phyloP scores from a whole-genome alignment of 2,329 filamentous ascomycete genomes.

The Claviceps sorghi region DNA sequence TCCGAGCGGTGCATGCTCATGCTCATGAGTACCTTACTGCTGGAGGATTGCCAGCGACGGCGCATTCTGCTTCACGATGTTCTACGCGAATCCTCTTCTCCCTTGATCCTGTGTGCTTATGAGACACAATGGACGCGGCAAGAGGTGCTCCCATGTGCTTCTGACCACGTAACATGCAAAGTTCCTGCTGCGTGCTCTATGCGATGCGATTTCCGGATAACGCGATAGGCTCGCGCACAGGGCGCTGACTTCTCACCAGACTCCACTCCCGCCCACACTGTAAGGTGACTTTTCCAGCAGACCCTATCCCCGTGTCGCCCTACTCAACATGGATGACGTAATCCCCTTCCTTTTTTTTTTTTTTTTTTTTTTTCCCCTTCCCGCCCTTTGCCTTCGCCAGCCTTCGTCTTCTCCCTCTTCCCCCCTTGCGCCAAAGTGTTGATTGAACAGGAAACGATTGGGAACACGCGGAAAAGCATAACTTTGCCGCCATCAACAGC shows the following conservation, averaged over 20 bases:
- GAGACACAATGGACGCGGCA: background rate
- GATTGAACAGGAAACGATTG: background rate
- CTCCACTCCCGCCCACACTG: background rate
- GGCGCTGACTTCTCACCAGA: background rate
- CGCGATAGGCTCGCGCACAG: background rate
- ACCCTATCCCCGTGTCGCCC: slow-evolving; percentile 1
- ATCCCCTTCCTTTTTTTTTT: background rate
- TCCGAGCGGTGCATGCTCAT: too few relatives aligned
- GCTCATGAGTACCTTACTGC: background rate
- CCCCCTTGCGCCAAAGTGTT: background rate
- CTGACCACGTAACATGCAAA: background rate
- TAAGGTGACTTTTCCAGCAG: background rate
- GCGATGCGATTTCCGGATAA: background rate
- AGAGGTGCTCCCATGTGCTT: background rate
- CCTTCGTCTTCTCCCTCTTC: background rate
- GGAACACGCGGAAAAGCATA: background rate
- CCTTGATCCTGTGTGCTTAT: background rate
- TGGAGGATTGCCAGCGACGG: background rate
- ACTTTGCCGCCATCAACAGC: background rate
- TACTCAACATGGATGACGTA: slow-evolving; percentile 3
- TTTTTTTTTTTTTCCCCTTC: background rate
- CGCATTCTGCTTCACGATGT: background rate
- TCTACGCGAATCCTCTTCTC: background rate
- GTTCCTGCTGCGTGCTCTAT: background rate
- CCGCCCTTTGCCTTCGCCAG: background rate